These are phyloP conservation scores for Fusarium bactridioides DNA, from an alignment of 2,329 filamentous ascomycete species.

Conservation along the genomic window DNA sequence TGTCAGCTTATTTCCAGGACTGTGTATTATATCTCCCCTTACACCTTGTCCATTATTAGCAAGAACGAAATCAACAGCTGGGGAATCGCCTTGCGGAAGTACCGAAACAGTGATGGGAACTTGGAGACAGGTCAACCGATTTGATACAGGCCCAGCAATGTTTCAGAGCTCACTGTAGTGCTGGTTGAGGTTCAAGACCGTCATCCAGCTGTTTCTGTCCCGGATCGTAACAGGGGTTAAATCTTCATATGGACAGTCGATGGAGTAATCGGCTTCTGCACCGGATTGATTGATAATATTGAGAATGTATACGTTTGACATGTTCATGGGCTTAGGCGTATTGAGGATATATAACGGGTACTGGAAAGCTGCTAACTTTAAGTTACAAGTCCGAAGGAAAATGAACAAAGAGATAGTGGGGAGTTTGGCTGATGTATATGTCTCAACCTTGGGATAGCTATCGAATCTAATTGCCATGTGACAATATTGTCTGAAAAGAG, in stretches of 20 bases:
- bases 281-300: background rate
- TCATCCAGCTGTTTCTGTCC: background rate
- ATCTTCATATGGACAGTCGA: background rate
- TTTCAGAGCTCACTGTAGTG: background rate
- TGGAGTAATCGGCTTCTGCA: background rate
- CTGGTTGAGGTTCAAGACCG: background rate
- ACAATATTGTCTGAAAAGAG: background rate
- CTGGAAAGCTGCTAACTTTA: fast-evolving
- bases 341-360: fast-evolving
- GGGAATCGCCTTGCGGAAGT: background rate
- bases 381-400: fast-evolving
- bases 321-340: background rate
- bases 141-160: too few species aligned
- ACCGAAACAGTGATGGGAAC: background rate
- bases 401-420: background rate
- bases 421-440: fast-evolving
- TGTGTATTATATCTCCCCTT: background rate
- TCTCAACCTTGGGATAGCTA: background rate
- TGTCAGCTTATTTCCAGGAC: background rate
- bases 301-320: background rate
- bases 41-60: background rate
- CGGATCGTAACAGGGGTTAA: background rate
- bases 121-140: background rate
- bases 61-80: background rate
- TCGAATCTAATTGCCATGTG: background rate